Conservation (phyloP, 805 yeast genomes). For the Ogataea chonburiensis region DNA sequence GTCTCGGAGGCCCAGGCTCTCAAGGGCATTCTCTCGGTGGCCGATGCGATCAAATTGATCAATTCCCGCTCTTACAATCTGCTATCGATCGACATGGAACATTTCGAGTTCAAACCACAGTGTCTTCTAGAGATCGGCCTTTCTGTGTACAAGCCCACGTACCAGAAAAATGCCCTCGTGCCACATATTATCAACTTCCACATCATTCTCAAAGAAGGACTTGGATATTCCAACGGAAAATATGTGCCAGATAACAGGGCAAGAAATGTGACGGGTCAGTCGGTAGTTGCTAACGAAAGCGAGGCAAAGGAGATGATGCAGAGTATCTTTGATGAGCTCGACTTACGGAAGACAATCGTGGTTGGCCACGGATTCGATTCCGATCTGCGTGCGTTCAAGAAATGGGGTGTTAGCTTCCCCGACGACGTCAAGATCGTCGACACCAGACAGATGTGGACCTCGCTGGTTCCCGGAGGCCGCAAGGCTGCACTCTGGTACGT, state of each 20-base stretch:
- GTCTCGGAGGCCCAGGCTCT: neutral
- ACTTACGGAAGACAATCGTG: constrained; percentile 18
- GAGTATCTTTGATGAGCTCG: constrained; percentile 16
- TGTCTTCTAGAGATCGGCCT: constrained; percentile 32
- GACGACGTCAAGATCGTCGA: constrained; percentile 28
- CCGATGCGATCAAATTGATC: constrained; percentile 27
- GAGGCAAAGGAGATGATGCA: constrained; percentile 20
- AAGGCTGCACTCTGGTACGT: constrained; percentile 26
- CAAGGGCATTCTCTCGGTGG: constrained; percentile 13
- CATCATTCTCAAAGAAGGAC: constrained; percentile 26
- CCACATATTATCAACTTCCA: constrained; percentile 34
- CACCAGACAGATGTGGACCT: constrained; percentile 29
- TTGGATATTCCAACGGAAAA: constrained; percentile 20
- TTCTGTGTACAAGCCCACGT: constrained; percentile 31
- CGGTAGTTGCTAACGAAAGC: constrained; percentile 20
- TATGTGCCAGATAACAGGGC: constrained; percentile 31
- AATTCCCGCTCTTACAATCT: constrained; percentile 21
- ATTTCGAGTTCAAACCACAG: constrained; percentile 13
- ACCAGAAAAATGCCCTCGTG: constrained; percentile 28
- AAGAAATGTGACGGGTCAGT: constrained; percentile 31
- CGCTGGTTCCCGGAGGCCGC: constrained; percentile 14
- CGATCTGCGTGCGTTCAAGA: constrained; percentile 25
- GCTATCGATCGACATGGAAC: constrained; percentile 32
- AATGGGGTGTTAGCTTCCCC: constrained; percentile 20
- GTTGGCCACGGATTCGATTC: constrained; percentile 33